These are phyloP conservation scores for Monosporascus sp. DNA, from an alignment of 2,329 filamentous ascomycete genomes.

Conservation along the genomic window DNA sequence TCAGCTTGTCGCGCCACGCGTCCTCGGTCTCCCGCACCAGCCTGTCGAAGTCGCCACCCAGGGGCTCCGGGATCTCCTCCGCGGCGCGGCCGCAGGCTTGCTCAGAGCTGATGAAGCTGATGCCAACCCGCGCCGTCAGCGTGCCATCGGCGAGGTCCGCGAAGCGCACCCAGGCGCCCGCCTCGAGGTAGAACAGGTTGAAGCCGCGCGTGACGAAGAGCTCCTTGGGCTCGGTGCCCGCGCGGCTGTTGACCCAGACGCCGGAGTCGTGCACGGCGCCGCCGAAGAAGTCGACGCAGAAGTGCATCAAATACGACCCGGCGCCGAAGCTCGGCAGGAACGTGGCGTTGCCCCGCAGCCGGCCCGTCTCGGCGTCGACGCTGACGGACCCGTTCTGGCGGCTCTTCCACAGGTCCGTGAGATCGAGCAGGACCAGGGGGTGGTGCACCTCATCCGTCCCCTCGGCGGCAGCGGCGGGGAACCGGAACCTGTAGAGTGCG, in stretches of 20 bases:
- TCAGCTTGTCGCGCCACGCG: conserved; percentile 54
- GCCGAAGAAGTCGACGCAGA: conserved; percentile 55
- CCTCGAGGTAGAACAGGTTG: conserved; percentile 37
- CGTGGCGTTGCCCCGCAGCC: conserved; percentile 51
- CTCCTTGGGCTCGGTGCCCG: conserved; percentile 32
- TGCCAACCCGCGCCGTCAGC: conserved; percentile 54
- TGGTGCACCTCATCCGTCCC: conserved; percentile 13
- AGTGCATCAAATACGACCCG: conserved; percentile 52
- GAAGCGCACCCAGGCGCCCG: conserved; percentile 54
- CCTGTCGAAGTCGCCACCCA: conserved; percentile 47
- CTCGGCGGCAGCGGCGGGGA: conserved; percentile 32
- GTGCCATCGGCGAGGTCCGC: conserved; percentile 36
- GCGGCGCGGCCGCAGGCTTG: conserved; percentile 60
- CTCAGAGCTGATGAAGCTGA: conserved; percentile 57
- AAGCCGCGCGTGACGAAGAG: conserved; percentile 35
- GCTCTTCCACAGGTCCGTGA: conserved; percentile 54
- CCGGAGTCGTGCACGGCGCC: conserved; percentile 32
- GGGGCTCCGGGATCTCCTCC: conserved; percentile 55
- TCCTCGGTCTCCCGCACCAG: conserved; percentile 44
- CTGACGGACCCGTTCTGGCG: conserved; percentile 42
- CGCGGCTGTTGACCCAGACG: conserved; percentile 36
- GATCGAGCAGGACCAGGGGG: conserved; percentile 53
- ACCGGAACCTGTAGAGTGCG: conserved; percentile 57
- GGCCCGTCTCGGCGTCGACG: conserved; percentile 44
- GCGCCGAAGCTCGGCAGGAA: conserved; percentile 59